phyloP scores from a whole-genome alignment of 2,329 filamentous ascomycete species.

The Atkinsonella texensis region DNA sequence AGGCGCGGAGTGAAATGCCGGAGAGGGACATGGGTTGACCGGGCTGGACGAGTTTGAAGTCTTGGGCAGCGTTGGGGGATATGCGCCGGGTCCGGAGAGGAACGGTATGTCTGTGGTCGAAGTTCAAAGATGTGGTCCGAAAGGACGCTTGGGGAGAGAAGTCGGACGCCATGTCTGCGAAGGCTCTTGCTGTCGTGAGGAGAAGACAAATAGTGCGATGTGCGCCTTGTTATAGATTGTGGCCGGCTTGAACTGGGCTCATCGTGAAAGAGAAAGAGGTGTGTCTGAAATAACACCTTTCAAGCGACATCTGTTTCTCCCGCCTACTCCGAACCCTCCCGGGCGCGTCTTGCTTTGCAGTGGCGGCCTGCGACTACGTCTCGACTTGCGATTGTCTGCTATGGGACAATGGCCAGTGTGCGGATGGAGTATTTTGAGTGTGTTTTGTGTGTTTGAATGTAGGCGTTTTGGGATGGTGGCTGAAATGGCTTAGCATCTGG shows the following conservation, averaged over 20 bases:
- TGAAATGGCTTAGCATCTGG: no score
- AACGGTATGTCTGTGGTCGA: conserved; percentile 3
- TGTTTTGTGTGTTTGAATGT: no score
- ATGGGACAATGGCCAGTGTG: no score
- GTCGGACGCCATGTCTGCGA: neutral
- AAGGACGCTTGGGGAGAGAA: neutral
- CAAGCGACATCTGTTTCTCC: no score
- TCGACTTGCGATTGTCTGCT: no score
- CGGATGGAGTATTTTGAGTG: no score
- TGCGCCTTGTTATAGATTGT: neutral
- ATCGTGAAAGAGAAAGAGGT: no score
- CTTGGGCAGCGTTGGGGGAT: neutral
- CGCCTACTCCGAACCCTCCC: no score
- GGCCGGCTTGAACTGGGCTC: neutral
- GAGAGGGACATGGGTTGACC: conserved; percentile 43
- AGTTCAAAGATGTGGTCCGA: neutral
- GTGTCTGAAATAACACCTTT: no score
- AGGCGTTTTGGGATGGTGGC: no score
- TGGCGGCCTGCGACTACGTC: no score
- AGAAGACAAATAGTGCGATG: neutral
- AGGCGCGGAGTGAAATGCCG: conserved; percentile 46
- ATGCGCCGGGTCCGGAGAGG: neutral
- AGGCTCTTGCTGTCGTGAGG: neutral
- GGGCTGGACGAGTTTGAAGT: conserved; percentile 19
- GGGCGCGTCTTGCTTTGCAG: no score